A percentile compares a stretch with the other conserved stretches of the same genome.
Conservation (phyloP, 139 green algal species). For the Volvox africanus region DNA sequence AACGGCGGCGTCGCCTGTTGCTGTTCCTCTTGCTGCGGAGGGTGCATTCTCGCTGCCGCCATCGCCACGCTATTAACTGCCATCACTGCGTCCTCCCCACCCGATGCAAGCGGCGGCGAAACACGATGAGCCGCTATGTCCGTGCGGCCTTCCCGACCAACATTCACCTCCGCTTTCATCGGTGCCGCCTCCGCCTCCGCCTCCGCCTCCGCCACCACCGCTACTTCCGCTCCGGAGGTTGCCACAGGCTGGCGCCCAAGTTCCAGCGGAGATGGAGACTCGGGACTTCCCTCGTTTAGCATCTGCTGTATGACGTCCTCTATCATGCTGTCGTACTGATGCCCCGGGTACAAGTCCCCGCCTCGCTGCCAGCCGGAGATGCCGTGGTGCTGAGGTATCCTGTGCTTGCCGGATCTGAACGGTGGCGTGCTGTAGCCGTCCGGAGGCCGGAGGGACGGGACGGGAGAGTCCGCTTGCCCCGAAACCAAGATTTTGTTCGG, state of each 20-base stretch:
- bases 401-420: background rate
- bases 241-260: background rate
- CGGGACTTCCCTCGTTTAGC: slow-evolving; percentile 31
- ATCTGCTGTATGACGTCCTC: slow-evolving; percentile 49
- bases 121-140: background rate
- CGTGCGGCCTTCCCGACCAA: background rate
- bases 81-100: background rate
- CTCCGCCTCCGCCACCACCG: background rate
- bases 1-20: background rate
- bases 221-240: background rate
- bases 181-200: background rate
- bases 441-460: background rate
- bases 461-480: background rate
- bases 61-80: background rate
- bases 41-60: background rate
- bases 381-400: background rate
- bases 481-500: background rate
- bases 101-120: background rate
- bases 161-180: background rate
- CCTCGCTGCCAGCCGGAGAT: background rate
- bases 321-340: slow-evolving; percentile 49
- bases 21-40: background rate
- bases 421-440: slow-evolving; percentile 37
- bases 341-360: background rate
- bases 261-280: background rate